Evolutionary conservation across 129 eudicot genomes (phyloP), one percentile per base, ranked within the genome.

Genomic region (Chrysanthemum makinoi): DNA sequence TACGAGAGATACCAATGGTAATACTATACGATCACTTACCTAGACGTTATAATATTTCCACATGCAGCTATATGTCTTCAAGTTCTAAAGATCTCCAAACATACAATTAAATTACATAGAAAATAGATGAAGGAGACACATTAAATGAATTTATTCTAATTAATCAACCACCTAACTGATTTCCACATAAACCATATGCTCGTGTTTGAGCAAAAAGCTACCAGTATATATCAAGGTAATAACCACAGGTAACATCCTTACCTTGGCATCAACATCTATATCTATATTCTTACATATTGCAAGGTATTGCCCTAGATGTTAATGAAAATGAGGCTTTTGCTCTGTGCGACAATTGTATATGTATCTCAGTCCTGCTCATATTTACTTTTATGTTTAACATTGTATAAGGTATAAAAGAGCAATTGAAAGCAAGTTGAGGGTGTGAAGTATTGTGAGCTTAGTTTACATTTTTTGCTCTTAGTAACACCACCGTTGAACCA

Each of bases 181-280:
- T 39, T 35, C n/a, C 26, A 44, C n/a, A 59, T 72, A 59, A 58
- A 47, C 57, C 28, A 46, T 59, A 7, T 72, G 22, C 67, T 57
- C 2, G 18, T 24, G 57, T 72, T 57, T 46, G 26, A 72, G 28
- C 22, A 44, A 60, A 39, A 50, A 72, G 10, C 46, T 39, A 39
- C 46, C 10, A 7, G 52, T 70, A 56, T 48, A 70, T 30, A 3
- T 44, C 56, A 59, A 59, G 68, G 58, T 54, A 43, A 2, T 10
- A 57, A 19, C 56, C 20, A 14, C n/a, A 39, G 3, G 44, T 19
- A 55, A 39, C 66, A 55, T 39, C 58, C 19, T 47, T 17, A 11
- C 33, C 35, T 70, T 57, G 18, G 33, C 65, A 35, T 70, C 24
- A 5, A 52, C 55, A 70, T 70, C 39, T 16, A 56, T 57, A 70